phyloP scores from a whole-genome alignment of 371 early-diverging fungal genomes.

The Actinomucor elegans region DNA sequence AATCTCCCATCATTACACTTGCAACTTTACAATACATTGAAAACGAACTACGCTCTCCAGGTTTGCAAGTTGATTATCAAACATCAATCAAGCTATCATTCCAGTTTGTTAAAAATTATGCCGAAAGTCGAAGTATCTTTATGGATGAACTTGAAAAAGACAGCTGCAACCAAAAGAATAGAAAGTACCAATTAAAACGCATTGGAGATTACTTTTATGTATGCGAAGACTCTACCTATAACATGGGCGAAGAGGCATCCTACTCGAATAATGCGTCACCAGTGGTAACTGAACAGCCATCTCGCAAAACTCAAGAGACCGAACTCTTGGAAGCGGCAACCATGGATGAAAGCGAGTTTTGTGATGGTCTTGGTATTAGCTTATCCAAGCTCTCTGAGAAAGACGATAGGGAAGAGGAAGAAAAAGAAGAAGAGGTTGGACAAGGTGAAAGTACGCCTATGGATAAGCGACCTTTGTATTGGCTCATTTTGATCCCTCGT shows the following conservation, averaged over 20 bases:
- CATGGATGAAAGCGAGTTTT: slow-evolving; percentile 22
- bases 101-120: slow-evolving; percentile 51
- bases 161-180: slow-evolving; percentile 6
- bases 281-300: background rate
- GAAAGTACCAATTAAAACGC: slow-evolving; percentile 39
- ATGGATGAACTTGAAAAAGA: slow-evolving; percentile 58
- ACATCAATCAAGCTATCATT: slow-evolving; percentile 56
- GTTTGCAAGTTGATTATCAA: slow-evolving; percentile 52
- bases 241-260: slow-evolving; percentile 26
- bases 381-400: slow-evolving; percentile 1
- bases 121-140: slow-evolving; percentile 48
- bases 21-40: slow-evolving; percentile 60
- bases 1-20: slow-evolving; percentile 43
- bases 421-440: background rate
- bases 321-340: no score
- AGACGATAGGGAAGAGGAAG: slow-evolving; percentile 3
- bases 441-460: slow-evolving; percentile 3
- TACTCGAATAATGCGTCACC: slow-evolving; percentile 22
- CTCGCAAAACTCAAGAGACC: no score
- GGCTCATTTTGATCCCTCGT: slow-evolving; percentile 64
- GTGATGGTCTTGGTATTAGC: slow-evolving; percentile 44
- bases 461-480: slow-evolving; percentile 50
- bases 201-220: slow-evolving; percentile 62
- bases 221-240: slow-evolving; percentile 43
- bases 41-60: slow-evolving; percentile 44